Conservation (phyloP, 768 basidiomycete genomes). For the Termitomyces sp. region DNA sequence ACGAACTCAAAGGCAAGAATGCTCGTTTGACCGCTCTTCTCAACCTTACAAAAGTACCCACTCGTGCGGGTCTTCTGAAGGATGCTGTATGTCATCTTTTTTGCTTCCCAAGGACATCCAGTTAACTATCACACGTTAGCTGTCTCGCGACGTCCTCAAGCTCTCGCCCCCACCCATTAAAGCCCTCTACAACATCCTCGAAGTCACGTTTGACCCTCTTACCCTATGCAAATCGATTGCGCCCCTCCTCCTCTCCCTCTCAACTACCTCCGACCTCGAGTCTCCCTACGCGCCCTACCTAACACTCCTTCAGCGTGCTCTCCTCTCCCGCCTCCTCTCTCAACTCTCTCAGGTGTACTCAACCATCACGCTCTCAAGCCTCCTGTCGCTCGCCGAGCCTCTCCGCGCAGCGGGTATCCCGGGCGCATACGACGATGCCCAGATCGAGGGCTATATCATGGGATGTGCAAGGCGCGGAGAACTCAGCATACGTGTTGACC, state of each 20-base stretch:
- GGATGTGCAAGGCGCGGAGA: constrained; percentile 85
- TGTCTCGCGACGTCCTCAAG: constrained; percentile 78
- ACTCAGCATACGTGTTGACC: constrained; percentile 82
- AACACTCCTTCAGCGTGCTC: constrained; percentile 83
- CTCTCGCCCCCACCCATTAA: constrained; percentile 71
- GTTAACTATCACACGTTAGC: constrained; percentile 32
- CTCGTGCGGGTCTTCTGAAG: constrained; percentile 76
- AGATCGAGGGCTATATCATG: constrained; percentile 90
- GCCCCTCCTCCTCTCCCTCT: constrained; percentile 65
- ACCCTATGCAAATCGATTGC: constrained; percentile 74
- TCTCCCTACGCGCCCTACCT: constrained; percentile 75
- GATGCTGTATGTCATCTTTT: constrained; percentile 63
- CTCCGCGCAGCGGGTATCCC: constrained; percentile 49
- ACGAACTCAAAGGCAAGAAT: constrained; percentile 55
- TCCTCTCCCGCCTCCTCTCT: constrained; percentile 84
- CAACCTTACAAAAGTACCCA: constrained; percentile 78
- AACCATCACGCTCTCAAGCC: constrained; percentile 71
- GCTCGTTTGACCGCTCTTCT: constrained; percentile 81
- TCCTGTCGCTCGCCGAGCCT: constrained; percentile 76
- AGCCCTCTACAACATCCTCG: constrained; percentile 80
- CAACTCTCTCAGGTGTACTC: constrained; percentile 93
- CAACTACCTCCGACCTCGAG: constrained; percentile 25
- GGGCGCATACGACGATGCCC: constrained; percentile 62
- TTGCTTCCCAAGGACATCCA: not conserved
- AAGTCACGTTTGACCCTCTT: constrained; percentile 91